Conservation (phyloP, 2,329 filamentous ascomycete genomes). For the Aspergillus sp. region DNA sequence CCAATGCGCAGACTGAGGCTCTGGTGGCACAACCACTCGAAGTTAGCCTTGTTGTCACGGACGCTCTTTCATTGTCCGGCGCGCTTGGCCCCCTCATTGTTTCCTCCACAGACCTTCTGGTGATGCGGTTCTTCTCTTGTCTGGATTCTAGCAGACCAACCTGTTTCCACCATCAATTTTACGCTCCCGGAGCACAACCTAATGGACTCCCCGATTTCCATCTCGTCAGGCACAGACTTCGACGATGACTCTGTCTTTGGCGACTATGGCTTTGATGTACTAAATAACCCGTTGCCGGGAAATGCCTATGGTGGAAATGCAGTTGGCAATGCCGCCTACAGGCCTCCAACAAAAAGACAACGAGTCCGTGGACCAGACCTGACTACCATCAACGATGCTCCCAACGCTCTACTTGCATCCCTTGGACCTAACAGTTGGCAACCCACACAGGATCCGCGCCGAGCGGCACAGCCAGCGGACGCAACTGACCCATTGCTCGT, state of each 20-base stretch:
- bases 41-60: background rate
- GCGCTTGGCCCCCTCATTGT: too few species aligned
- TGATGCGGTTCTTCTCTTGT: too few species aligned
- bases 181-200: background rate
- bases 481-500: slow-evolving; percentile 31
- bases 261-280: background rate
- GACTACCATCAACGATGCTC: slow-evolving; percentile 1
- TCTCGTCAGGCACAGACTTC: background rate
- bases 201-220: background rate
- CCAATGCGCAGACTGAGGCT: background rate
- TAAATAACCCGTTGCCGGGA: background rate
- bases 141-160: background rate
- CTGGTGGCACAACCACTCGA: background rate
- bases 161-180: background rate
- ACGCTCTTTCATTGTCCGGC: too few species aligned
- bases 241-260: background rate
- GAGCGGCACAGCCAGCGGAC: background rate
- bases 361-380: background rate
- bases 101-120: too few species aligned
- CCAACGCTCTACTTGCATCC: slow-evolving; percentile 6
- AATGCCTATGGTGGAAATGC: background rate
- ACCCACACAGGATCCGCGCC: background rate
- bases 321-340: background rate
- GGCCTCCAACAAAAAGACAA: slow-evolving; percentile 9
- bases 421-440: background rate